phyloP scores from a whole-genome alignment of 23 red algal genomes.

The Cyanidium caldarium region DNA sequence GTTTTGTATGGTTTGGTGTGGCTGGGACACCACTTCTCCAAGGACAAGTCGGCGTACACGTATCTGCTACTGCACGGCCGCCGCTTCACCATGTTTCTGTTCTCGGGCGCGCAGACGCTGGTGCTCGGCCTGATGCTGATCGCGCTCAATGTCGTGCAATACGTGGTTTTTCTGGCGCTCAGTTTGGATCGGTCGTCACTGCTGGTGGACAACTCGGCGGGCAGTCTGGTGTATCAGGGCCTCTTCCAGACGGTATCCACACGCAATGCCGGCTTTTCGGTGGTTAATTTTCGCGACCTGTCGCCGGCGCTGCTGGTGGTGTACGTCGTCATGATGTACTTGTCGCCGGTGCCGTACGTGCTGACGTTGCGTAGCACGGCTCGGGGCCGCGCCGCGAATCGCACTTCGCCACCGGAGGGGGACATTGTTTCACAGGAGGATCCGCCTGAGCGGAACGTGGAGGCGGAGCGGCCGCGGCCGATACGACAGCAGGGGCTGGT shows the following conservation, averaged over 20 bases:
- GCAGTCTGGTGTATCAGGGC: not conserved
- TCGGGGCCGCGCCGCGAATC: not conserved
- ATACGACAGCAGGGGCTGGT: too few relatives aligned
- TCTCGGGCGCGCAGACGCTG: not conserved
- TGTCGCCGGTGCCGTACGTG: slow-evolving; percentile 2
- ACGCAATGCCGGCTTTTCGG: not conserved
- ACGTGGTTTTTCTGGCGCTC: not conserved
- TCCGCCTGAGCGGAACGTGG: not conserved
- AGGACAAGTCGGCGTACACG: not conserved
- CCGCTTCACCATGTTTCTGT: slow-evolving; percentile 2
- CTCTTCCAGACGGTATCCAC: slow-evolving; percentile 4
- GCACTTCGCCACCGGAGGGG: too few relatives aligned
- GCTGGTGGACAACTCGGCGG: not conserved
- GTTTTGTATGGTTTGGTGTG: not conserved
- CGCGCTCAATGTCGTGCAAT: not conserved
- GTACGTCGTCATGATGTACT: not conserved
- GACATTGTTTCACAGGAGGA: too few relatives aligned
- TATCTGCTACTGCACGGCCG: not conserved
- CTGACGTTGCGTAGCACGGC: not conserved
- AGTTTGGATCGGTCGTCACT: not conserved
- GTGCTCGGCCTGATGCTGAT: not conserved
- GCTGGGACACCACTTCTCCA: not conserved
- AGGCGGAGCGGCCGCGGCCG: not conserved
- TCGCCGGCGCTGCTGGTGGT: slow-evolving; percentile 2
- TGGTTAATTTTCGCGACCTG: not conserved